Evolutionary conservation across 108 stramenopile genomes (phyloP).

Genomic region (Discostella pseudostelligera): DNA sequence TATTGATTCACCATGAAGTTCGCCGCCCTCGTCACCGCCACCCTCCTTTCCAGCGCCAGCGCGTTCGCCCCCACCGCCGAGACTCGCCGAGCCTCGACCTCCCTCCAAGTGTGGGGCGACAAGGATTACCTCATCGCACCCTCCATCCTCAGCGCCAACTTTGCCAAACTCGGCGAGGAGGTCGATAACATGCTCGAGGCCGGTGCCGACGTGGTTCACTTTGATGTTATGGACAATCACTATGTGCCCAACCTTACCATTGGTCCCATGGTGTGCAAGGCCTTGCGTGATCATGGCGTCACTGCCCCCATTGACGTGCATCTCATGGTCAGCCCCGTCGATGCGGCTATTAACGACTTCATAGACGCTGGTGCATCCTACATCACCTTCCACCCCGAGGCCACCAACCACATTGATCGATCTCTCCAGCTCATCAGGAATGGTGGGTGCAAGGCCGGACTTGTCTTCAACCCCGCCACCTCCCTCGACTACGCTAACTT

Average conservation of each 20-base stretch:
- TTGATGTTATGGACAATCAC: constrained; percentile 99
- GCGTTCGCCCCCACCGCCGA: constrained; percentile 52
- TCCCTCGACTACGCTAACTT: constrained; percentile 86
- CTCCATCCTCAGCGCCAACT: constrained; percentile 97
- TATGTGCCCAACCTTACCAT: constrained; percentile 99
- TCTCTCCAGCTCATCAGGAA: constrained; percentile 94
- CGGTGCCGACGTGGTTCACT: constrained; percentile 98
- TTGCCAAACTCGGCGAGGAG: constrained; percentile 94
- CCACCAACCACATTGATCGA: constrained; percentile 94
- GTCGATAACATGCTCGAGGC: constrained; percentile 97
- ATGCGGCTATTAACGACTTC: constrained; percentile 91
- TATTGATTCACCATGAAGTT: constrained; percentile 68
- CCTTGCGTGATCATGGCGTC: constrained; percentile 96
- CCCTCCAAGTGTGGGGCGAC: constrained; percentile 84
- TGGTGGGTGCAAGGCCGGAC: constrained; percentile 96
- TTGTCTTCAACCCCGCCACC: constrained; percentile 98
- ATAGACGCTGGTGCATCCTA: constrained; percentile 97
- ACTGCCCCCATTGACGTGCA: constrained; percentile 99
- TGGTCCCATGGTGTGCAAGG: constrained; percentile 99
- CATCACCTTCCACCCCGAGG: constrained; percentile 99
- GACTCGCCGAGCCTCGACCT: constrained; percentile 36
- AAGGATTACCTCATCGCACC: constrained; percentile 98
- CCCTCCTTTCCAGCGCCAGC: constrained; percentile 56
- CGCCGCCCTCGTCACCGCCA: constrained; percentile 54
- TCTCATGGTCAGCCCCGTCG: constrained; percentile 97